Evolutionary conservation across 148 eudicot genomes (phyloP), one percentile per base, ranked within the genome.

Genomic region (Silene latifolia): DNA sequence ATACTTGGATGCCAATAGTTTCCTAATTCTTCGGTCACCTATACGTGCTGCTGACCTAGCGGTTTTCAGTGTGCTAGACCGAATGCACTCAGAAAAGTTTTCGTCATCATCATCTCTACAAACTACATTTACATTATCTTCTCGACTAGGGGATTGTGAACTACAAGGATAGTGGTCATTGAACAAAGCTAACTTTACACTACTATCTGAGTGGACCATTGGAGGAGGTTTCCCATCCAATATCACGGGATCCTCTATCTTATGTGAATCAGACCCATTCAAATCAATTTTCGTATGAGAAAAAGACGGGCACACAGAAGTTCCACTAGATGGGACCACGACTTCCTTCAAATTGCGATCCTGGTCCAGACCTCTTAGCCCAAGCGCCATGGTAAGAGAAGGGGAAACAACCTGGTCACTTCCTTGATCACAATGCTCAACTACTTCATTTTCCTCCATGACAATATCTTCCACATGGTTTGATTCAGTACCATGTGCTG

Each of bases 71-170:
- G 83, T 82, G 86, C 90, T 86, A 80, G 85, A 86, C 72, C 85
- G 85, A 75, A 76, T 83, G 82, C 90, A 86, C 88, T 85, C 88
- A 39, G 86, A 91, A 83, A 80, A 87, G 72, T 91, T 94, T 86
- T 90, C 97, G 83, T 90, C 9, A 1, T 39, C 99, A 89, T 92
- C 91, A 92, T 95, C 96, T 89, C 91, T 92, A 90, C 71, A 47
- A 83, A 81, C 93, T 95, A 95, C 74, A 64, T 88, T 89, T 85
- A 89, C 89, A 90, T 78, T 83, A 77, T 83, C 4, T 13, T 51
- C 88, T 87, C 82, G 76, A 72, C 66, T 42, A 18, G 76, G 77
- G 51, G 88, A 85, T 79, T 81, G 76, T 61, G 86, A 80, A 81
- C 78, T 86, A 79, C 81, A 70, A 68, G 83, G 75, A 81, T 77